Conservation (phyloP, 306 rosid species). For the Rosa persica region DNA sequence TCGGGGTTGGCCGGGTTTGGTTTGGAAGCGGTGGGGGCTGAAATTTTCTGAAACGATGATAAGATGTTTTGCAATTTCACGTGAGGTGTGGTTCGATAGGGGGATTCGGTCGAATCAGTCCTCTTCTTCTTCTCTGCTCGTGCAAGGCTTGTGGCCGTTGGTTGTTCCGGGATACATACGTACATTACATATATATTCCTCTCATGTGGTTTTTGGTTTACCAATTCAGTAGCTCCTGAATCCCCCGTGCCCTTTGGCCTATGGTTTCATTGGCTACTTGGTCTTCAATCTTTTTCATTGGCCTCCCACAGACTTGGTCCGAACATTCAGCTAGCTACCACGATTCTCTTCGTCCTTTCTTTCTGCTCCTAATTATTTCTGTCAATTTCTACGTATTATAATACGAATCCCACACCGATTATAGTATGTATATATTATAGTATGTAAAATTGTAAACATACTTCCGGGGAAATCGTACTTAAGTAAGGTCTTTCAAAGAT, state of each 20-base stretch:
- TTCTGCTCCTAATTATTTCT: neutral
- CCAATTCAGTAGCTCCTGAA: conserved; percentile 1
- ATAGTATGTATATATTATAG: neutral
- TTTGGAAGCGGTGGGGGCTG: neutral
- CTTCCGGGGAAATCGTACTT: too few relatives aligned
- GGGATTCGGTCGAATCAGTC: neutral
- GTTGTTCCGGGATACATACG: neutral
- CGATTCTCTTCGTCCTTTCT: neutral
- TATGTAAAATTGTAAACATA: too few relatives aligned
- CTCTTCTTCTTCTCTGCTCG: neutral
- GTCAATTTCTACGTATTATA: neutral
- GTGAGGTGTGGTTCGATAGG: conserved; percentile 1
- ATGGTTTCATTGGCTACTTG: neutral
- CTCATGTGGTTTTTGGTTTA: conserved; percentile 9
- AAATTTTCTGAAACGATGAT: neutral
- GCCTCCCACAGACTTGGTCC: conserved; percentile 4
- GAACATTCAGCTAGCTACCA: neutral
- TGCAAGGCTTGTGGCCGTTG: neutral
- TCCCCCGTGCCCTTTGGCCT: neutral
- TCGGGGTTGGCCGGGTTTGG: neutral
- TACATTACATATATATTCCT: neutral
- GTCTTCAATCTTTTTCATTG: neutral
- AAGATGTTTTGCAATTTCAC: neutral
- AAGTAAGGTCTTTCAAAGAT: too few relatives aligned
- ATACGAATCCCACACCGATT: neutral